phyloP scores from a whole-genome alignment of 1,284 basidiomycete species.

The Wallemia mellicola region DNA sequence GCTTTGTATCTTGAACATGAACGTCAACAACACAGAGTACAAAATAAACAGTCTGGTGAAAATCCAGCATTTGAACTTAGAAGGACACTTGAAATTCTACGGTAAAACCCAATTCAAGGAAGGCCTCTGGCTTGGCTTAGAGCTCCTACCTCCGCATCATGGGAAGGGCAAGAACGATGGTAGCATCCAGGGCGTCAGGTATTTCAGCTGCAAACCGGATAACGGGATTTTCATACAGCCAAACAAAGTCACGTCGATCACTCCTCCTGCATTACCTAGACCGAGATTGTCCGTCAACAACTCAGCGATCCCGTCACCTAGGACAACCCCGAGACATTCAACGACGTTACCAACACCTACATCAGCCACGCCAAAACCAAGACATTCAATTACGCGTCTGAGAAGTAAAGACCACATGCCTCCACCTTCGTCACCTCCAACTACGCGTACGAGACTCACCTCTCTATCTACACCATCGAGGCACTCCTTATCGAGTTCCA shows the following conservation, averaged over 20 bases:
- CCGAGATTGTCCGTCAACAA: too few species aligned
- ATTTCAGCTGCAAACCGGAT: constrained; percentile 49
- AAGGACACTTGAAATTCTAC: background rate
- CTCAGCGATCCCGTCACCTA: too few species aligned
- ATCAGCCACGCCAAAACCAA: background rate
- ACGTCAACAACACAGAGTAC: background rate
- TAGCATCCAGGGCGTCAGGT: constrained; percentile 43
- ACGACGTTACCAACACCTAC: background rate
- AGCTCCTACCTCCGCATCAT: constrained; percentile 21
- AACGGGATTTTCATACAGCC: constrained; percentile 76
- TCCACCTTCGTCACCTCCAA: background rate
- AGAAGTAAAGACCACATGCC: background rate
- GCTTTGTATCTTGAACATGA: background rate
- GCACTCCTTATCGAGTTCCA: background rate
- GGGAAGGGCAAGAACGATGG: constrained; percentile 83
- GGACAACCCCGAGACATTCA: too few species aligned
- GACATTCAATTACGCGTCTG: background rate
- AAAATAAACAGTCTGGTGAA: background rate
- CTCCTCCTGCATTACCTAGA: constrained; percentile 15
- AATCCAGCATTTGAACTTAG: background rate
- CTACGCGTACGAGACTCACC: background rate
- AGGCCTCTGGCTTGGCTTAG: constrained; percentile 86
- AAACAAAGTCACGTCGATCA: constrained; percentile 42
- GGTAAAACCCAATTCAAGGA: constrained; percentile 38
- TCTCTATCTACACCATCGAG: background rate